Percentiles rank a stretch among this genome's conserved stretches.
These are phyloP conservation scores for Asclepias syriaca DNA, from an alignment of 257 asterid species.

Conservation along the genomic window DNA sequence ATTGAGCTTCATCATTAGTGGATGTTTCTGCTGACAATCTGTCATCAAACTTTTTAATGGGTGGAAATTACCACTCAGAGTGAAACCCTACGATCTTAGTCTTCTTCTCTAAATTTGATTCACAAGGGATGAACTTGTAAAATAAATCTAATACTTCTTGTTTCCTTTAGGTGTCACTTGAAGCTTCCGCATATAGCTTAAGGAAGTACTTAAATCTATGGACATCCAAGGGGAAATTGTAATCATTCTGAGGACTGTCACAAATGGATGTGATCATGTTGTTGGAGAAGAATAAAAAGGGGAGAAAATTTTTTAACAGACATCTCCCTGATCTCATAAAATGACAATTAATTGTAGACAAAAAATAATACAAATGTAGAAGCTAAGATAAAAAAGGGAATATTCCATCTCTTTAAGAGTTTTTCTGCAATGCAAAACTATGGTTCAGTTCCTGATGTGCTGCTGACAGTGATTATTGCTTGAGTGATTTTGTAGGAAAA, in stretches of 20 bases:
- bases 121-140: neutral
- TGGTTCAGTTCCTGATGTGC: conserved; percentile 4
- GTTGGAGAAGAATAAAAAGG: neutral
- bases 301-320: neutral
- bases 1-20: neutral
- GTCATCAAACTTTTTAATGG: neutral
- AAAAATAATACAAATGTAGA: neutral
- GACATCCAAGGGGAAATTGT: neutral
- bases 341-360: neutral
- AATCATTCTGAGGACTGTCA: neutral
- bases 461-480: conserved; percentile 6
- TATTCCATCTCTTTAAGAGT: neutral
- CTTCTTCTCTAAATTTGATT: neutral
- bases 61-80: neutral
- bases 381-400: neutral
- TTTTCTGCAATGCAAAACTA: neutral
- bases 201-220: neutral
- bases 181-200: neutral
- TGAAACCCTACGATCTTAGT: neutral
- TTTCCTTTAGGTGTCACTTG: neutral
- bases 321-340: neutral
- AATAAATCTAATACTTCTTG: neutral
- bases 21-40: neutral
- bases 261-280: neutral
- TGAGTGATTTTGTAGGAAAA: conserved; percentile 58